A percentile compares a stretch with the other conserved stretches of the same genome.
phyloP scores from a whole-genome alignment of 345 rosid genomes.

The Lepidium sativum region DNA sequence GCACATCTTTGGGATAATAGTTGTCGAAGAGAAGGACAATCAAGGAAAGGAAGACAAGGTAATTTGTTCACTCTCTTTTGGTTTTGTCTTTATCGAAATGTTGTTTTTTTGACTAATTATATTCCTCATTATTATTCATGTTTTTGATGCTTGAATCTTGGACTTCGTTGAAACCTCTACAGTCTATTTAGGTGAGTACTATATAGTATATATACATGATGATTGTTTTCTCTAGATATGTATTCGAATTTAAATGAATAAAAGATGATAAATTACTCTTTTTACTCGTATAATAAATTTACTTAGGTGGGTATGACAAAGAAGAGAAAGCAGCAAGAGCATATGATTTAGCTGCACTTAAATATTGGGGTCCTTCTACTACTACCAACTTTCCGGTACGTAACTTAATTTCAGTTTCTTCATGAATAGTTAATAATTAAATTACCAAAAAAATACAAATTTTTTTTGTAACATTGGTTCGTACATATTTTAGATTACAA shows the following conservation, averaged over 20 bases:
- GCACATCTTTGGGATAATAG: conserved; percentile 99
- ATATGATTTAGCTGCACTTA: conserved; percentile 90
- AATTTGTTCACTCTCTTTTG: not conserved
- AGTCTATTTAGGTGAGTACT: conserved; percentile 83
- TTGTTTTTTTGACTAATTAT: conserved; percentile 12
- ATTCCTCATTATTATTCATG: conserved; percentile 3
- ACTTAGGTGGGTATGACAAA: conserved; percentile 95
- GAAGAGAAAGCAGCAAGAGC: conserved; percentile 99
- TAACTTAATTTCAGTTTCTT: not conserved
- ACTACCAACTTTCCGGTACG: conserved; percentile 97
- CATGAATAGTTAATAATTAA: not conserved
- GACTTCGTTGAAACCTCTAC: conserved; percentile 10
- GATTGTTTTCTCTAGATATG: not conserved
- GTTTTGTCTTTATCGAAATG: not conserved
- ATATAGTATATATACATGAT: not conserved
- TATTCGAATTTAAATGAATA: not conserved
- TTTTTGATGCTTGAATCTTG: conserved; percentile 17
- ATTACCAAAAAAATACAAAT: too few relatives aligned
- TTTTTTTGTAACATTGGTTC: too few relatives aligned
- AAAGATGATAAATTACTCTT: not conserved
- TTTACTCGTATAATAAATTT: not conserved
- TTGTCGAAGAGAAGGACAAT: conserved; percentile 98
- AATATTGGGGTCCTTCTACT: conserved; percentile 97
- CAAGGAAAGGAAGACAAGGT: conserved; percentile 99
- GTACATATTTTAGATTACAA: conserved; percentile 46